Conservation (phyloP, 2,329 filamentous ascomycete species). For the Fusarium bulbicola region DNA sequence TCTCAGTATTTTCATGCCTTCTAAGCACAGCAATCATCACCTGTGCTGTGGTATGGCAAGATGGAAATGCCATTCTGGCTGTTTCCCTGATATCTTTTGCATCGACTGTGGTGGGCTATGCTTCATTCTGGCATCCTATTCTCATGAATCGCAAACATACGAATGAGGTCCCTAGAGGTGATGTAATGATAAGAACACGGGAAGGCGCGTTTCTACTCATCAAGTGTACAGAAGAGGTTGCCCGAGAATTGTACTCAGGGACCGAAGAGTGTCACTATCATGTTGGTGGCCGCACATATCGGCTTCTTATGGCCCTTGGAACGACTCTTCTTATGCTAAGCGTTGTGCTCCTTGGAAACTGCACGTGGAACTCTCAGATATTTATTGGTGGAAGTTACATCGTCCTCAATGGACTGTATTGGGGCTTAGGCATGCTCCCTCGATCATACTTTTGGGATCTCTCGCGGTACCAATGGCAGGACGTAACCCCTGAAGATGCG, state of each 20-base stretch:
- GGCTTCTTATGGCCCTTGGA: conserved; percentile 63
- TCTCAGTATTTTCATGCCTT: conserved; percentile 61
- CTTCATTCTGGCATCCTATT: conserved; percentile 66
- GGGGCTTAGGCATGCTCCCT: conserved; percentile 62
- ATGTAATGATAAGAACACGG: conserved; percentile 69
- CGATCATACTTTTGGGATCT: conserved; percentile 65
- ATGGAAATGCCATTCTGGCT: conserved; percentile 52
- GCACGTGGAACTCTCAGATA: conserved; percentile 67
- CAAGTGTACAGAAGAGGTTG: conserved; percentile 66
- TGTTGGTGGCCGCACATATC: conserved; percentile 57
- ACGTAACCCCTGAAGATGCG: conserved; percentile 54
- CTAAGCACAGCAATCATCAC: conserved; percentile 59
- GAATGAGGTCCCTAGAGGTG: conserved; percentile 61
- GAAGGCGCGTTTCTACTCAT: conserved; percentile 68
- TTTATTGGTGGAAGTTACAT: conserved; percentile 68
- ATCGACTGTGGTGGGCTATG: conserved; percentile 64
- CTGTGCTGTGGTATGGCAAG: conserved; percentile 51
- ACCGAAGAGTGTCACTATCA: conserved; percentile 68
- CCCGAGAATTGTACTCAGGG: conserved; percentile 69
- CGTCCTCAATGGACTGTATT: conserved; percentile 67
- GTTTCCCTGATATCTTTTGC: conserved; percentile 61
- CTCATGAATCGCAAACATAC: conserved; percentile 61
- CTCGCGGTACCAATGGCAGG: conserved; percentile 56
- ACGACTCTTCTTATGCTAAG: conserved; percentile 69
- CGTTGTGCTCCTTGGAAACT: conserved; percentile 70